Evolutionary conservation across 805 yeast species (phyloP), one percentile per base, ranked within the genome.

Genomic region (Candida morakotiae): DNA sequence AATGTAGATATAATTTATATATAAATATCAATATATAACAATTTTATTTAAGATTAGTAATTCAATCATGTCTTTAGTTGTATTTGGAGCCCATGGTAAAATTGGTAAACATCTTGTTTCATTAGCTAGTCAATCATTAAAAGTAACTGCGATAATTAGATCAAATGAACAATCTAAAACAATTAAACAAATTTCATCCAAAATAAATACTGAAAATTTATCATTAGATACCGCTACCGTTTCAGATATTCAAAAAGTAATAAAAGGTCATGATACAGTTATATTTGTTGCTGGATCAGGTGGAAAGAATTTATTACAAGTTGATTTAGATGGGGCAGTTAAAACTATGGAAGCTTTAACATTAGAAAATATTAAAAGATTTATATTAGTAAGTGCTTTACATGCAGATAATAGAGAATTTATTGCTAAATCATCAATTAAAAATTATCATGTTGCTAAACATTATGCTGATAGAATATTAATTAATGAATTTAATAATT

Each of bases 271-370:
- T 25, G 77, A 75, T 45, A 77, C 78, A 7, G 76, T 79, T 4
- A 75, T 80, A 1, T 76, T 78, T 60, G 58, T 73, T 27, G 84
- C 82, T 0, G 85, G 85, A 7, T 76, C 82, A 2, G 80, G 76
- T 14, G 84, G 83, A 2, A 71, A 70, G 31, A 73, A 74, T 11
- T 46, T 69, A 6, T 60, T 77, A 35, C 60, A 69, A 16, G 73
- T 79, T n/a, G 86, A 80, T 47, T 58, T 78, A 41, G 84, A 79
- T 49, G 81, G 80, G 3, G 78, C 80, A 7, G 74, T 75, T 22
- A 75, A 75, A 49, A 65, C 71, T 1, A 63, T 73, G 39, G 83
- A 79, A 48, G 83, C 81, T 1, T 62, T 77, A 7, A 69, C 68
- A 29, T 41, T 48, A 30, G 72, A 67, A 13, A 56, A 59, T 0